phyloP scores from a whole-genome alignment of 345 rosid species.

The Boechera retrofracta region DNA sequence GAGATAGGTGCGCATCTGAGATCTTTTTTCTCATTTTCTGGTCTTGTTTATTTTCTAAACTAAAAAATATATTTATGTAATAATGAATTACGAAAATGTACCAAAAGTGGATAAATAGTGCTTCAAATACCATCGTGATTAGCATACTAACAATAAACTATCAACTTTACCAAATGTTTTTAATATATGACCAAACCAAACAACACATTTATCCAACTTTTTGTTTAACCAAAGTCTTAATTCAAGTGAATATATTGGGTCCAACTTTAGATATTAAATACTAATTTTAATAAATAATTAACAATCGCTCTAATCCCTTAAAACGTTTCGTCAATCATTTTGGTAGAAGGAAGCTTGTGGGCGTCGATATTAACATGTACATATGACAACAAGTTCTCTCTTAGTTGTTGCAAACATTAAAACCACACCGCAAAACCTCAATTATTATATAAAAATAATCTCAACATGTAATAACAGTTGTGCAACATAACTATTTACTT shows the following conservation, averaged over 20 bases:
- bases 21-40: background rate
- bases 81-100: background rate
- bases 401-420: conserved; percentile 22
- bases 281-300: background rate
- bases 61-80: conserved; percentile 9
- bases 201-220: background rate
- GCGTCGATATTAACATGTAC: background rate
- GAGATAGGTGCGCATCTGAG: conserved; percentile 10
- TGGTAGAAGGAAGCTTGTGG: conserved; percentile 11
- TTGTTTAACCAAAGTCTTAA: background rate
- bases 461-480: conserved; percentile 21
- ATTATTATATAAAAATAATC: conserved; percentile 2
- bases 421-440: conserved; percentile 19
- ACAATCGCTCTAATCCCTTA: too few relatives aligned
- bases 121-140: background rate
- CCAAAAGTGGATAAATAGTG: background rate
- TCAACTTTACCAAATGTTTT: conserved; percentile 5
- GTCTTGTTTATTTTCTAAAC: background rate
- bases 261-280: background rate
- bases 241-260: background rate
- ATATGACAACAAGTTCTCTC: conserved; percentile 17
- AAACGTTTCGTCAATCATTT: background rate
- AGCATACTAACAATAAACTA: background rate
- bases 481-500: conserved; percentile 28
- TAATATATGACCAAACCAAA: background rate